Evolutionary conservation across 148 eudicot genomes (phyloP).

Genomic region (Linanthus parryae): DNA sequence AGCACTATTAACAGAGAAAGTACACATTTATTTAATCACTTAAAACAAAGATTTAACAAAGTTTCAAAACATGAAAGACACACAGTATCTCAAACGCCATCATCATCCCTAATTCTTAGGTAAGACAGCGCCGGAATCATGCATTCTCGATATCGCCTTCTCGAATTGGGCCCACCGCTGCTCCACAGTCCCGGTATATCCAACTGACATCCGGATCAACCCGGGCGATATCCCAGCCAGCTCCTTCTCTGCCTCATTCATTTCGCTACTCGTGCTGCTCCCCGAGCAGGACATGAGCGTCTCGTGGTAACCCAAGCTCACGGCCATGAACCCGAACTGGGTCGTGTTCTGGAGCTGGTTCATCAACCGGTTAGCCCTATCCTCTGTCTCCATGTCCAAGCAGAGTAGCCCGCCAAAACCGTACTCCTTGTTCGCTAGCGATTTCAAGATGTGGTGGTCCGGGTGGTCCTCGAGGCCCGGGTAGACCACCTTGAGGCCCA

Average conservation of each 20-base stretch:
- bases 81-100: too few relatives aligned
- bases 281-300: constrained; percentile 97
- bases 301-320: constrained; percentile 92
- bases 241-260: constrained; percentile 66
- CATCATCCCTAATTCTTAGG: constrained; percentile 6
- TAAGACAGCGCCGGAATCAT: constrained; percentile 23
- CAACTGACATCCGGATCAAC: constrained; percentile 81
- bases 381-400: constrained; percentile 84
- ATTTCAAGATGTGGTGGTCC: constrained; percentile 56
- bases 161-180: constrained; percentile 87
- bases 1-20: too few relatives aligned
- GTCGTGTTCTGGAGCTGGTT: constrained; percentile 61
- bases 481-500: constrained; percentile 82
- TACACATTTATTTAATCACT: too few relatives aligned
- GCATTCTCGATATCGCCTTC: constrained; percentile 55
- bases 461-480: constrained; percentile 93
- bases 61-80: too few relatives aligned
- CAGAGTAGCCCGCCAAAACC: constrained; percentile 87
- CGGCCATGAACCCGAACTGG: constrained; percentile 91
- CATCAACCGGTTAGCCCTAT: constrained; percentile 71
- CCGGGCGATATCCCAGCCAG: constrained; percentile 87
- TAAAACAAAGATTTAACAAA: too few relatives aligned
- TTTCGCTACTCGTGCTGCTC: constrained; percentile 84
- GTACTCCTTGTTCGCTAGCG: constrained; percentile 50
- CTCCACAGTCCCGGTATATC: constrained; percentile 79